phyloP scores from a whole-genome alignment of 1,139 yeast species.

The Kluyveromyces sp. region DNA sequence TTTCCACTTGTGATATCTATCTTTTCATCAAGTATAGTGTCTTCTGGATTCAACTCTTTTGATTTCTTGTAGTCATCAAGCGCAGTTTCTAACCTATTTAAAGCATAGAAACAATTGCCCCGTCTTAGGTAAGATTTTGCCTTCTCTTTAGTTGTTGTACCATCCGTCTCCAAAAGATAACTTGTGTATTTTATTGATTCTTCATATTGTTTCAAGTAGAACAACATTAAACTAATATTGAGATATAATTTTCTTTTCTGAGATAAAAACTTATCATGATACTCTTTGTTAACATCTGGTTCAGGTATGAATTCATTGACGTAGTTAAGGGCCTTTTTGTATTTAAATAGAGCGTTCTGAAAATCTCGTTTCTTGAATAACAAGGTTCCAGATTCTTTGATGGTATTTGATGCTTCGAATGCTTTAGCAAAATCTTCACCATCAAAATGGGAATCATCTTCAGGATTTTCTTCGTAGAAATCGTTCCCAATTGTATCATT shows the following conservation, averaged over 20 bases:
- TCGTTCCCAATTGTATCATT: conserved; percentile 59
- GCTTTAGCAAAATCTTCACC: conserved; percentile 50
- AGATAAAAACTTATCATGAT: conserved; percentile 41
- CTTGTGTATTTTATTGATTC: conserved; percentile 46
- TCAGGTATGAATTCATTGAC: conserved; percentile 69
- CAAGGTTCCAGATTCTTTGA: conserved; percentile 59
- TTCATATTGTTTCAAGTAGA: conserved; percentile 40
- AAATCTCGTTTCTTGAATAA: conserved; percentile 47
- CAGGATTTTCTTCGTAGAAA: conserved; percentile 67
- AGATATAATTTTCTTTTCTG: conserved; percentile 56
- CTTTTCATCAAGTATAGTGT: conserved; percentile 42
- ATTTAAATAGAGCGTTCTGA: conserved; percentile 50
- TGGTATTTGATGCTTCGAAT: conserved; percentile 41
- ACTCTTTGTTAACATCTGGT: conserved; percentile 51
- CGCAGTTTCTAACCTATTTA: conserved; percentile 45
- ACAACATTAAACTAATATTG: conserved; percentile 47
- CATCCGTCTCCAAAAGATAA: conserved; percentile 46
- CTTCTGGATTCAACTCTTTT: conserved; percentile 39
- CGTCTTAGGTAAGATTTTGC: conserved; percentile 60
- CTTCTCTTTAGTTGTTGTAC: conserved; percentile 35
- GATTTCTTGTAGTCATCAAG: conserved; percentile 41
- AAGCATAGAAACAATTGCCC: conserved; percentile 42
- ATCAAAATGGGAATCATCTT: conserved; percentile 52
- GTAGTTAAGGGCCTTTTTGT: conserved; percentile 55
- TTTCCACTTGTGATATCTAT: conserved; percentile 35